Base-by-base conservation (phyloP, 495 filamentous ascomycete species). In the Podospora tetraspora region DNA sequence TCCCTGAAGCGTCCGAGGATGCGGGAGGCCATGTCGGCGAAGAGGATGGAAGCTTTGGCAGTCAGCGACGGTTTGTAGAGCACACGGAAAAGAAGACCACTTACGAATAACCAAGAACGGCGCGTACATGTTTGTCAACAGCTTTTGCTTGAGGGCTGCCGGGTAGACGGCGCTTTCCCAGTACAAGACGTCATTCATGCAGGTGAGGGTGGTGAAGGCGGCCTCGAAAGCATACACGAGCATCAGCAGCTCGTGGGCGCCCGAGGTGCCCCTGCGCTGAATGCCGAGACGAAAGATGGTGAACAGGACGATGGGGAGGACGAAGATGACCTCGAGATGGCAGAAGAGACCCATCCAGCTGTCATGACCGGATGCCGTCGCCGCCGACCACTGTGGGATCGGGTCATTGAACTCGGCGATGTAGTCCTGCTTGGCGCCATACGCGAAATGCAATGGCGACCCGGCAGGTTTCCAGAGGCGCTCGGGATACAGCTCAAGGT, bases 71-170 rank as follows among this genome's bases (percentile, higher is more conserved):
- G 10, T 16, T 3, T 21, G 22, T 32, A 2, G 7, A 59, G 25
- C n/a, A 10, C 13, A 9, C 21, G 3, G 12, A 29, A 66, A 52
- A 64, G 52, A 16, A 57, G 25, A 22, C 21, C 34, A 89, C 89
- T 81, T 80, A 93, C 92, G 89, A 37, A 94, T 73, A 27, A 85
- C 82, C 34, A 92, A 76, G 83, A 92, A 96, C 6, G 90, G 90
- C 16, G 84, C 87, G 75, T 93, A 94, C 13, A 92, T 75, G 69
- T 83, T 83, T 1, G 73, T 70, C 1, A 77, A 22, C 13, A 84
- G 62, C 13, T 83, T 85, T 64, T 88, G 72, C 69, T 87, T 87
- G 66, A 83, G 71, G 70, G 88, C 78, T 5, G 70, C 74, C 0
- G 77, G 70, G n/a, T 86, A 81, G 19, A 89, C 78, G 9, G 67